A percentile compares a stretch with the other conserved stretches of the same genome.
Evolutionary conservation across 2,329 filamentous ascomycete genomes (phyloP).

Genomic region (Corynespora cassiicola): DNA sequence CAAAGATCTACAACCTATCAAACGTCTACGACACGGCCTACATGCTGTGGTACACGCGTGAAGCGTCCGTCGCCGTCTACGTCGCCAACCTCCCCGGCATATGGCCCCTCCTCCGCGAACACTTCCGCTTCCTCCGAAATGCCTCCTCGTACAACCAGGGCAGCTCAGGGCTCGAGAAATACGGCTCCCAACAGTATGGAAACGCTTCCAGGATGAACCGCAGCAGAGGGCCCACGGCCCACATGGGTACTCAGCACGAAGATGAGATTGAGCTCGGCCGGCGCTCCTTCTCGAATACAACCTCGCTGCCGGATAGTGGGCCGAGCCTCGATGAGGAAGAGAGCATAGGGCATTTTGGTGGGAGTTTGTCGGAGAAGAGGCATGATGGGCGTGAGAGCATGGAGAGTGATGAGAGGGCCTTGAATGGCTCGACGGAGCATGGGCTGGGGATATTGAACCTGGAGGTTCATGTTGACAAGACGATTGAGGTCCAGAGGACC

Average conservation of each 20-base stretch:
- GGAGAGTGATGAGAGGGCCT: conserved; percentile 25
- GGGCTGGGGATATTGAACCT: conserved; percentile 20
- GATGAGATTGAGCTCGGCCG: conserved; percentile 31
- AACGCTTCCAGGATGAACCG: conserved; percentile 19
- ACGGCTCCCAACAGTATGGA: conserved; percentile 25
- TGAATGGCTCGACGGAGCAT: conserved; percentile 10
- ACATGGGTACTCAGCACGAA: conserved; percentile 7
- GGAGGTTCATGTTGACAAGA: conserved; percentile 33
- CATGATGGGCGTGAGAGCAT: conserved; percentile 12
- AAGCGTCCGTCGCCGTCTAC: conserved; percentile 60
- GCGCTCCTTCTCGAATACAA: conserved; percentile 15
- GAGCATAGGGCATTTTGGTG: conserved; percentile 10
- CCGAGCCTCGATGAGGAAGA: conserved; percentile 10
- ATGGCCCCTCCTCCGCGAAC: conserved; percentile 58
- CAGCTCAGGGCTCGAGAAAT: too few relatives aligned
- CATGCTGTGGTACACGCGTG: conserved; percentile 61
- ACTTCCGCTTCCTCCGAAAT: conserved; percentile 44
- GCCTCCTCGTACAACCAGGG: conserved; percentile 26
- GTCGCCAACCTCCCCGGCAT: conserved; percentile 62
- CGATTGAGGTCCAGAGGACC: conserved; percentile 37
- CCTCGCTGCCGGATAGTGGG: conserved; percentile 12
- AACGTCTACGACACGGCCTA: conserved; percentile 47
- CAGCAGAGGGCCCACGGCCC: conserved; percentile 13
- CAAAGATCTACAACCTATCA: conserved; percentile 56
- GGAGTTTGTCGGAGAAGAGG: conserved; percentile 5